Percentiles rank a stretch among this genome's conserved stretches.
Evolutionary conservation across 2,329 filamentous ascomycete species (phyloP).

Genomic region (Cordyceps cicadae): DNA sequence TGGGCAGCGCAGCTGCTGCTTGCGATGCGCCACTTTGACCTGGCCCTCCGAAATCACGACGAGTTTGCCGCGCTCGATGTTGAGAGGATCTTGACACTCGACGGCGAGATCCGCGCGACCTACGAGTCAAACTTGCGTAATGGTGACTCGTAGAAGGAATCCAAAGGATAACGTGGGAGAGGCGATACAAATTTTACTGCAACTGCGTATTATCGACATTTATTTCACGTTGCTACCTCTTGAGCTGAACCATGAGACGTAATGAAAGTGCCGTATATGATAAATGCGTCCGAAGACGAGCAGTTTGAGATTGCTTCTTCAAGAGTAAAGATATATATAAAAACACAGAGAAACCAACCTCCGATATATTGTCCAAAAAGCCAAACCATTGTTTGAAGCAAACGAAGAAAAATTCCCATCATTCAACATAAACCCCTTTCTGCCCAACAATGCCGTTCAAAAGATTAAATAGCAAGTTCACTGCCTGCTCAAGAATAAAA

Average conservation of each 20-base stretch:
- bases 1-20: conserved; percentile 44
- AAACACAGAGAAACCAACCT: not conserved
- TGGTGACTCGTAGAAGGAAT: not conserved
- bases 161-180: not conserved
- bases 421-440: not conserved
- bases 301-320: not conserved
- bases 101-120: conserved; percentile 5
- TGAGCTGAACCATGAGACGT: not conserved
- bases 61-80: conserved; percentile 31
- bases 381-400: not conserved
- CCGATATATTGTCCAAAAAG: not conserved
- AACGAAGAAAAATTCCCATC: not conserved
- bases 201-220: not conserved
- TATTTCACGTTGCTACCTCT: not conserved
- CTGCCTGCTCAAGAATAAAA: not conserved
- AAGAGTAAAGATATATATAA: not conserved
- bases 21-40: conserved; percentile 43
- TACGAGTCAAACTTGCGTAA: not conserved
- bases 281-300: not conserved
- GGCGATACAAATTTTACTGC: not conserved
- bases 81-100: not conserved
- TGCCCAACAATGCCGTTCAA: not conserved
- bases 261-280: not conserved
- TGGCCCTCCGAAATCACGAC: conserved; percentile 34
- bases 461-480: not conserved